Percentiles rank a stretch among this genome's conserved stretches.
phyloP scores from a whole-genome alignment of 2,329 filamentous ascomycete species.

The Hymenoscyphus albidus region DNA sequence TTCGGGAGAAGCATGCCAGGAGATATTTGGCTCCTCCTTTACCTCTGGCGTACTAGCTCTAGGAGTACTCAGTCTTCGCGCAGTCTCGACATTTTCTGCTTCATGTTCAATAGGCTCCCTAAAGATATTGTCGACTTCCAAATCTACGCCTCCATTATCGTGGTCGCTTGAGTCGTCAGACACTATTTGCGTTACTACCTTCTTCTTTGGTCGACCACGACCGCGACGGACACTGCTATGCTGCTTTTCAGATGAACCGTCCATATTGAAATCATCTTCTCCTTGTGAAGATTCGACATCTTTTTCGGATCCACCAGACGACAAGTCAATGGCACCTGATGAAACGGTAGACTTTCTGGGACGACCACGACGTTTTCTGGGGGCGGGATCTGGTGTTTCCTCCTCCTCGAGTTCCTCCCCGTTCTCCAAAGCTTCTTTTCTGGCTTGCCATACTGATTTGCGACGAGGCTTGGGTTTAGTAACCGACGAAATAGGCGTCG shows the following conservation, averaged over 20 bases:
- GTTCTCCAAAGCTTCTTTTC: slow-evolving; percentile 25
- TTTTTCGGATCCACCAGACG: not conserved
- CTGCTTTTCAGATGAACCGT: not conserved
- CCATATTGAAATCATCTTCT: not conserved
- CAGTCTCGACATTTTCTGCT: not conserved
- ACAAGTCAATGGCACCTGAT: not conserved
- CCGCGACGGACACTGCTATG: not conserved
- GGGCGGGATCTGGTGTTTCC: not conserved
- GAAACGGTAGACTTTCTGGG: slow-evolving; percentile 4
- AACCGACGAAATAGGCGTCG: slow-evolving; percentile 4
- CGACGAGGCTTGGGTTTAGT: slow-evolving; percentile 23
- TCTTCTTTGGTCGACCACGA: slow-evolving; percentile 8
- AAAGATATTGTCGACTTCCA: slow-evolving; percentile 27
- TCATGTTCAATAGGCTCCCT: slow-evolving; percentile 21
- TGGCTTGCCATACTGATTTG: slow-evolving; percentile 30
- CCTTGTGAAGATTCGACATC: not conserved
- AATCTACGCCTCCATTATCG: slow-evolving; percentile 15
- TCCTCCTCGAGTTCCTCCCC: slow-evolving; percentile 8
- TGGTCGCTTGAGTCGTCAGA: slow-evolving; percentile 15
- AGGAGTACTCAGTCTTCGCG: not conserved
- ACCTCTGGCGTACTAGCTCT: not conserved
- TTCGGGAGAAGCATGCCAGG: slow-evolving; percentile 10
- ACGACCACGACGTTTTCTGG: not conserved
- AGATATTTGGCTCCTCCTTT: not conserved
- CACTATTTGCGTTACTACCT: not conserved